Base-by-base conservation (phyloP, 495 filamentous ascomycete species). In the Aspergillus asperescens region DNA sequence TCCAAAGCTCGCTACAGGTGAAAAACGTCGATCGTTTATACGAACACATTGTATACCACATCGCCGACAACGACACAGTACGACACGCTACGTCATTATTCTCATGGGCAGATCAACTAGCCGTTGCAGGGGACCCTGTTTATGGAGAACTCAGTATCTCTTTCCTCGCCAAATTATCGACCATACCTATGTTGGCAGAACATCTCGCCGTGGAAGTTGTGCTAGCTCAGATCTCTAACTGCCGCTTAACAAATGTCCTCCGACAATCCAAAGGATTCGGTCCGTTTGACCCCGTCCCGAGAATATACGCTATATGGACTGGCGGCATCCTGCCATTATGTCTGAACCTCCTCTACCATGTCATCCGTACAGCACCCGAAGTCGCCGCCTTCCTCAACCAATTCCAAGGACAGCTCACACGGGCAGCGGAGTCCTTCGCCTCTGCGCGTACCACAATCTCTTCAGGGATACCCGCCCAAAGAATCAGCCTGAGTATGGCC, bases 71-170 rank as follows among this genome's bases (percentile, higher is more conserved):
- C 48, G 73, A 77, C 48, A 83, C 84, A 3, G 77, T 84, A n/a
- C 85, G 91, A 55, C 84, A 87, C 44, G 90, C 90, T 0, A 84
- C 85, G 13, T 88, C 87, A 10, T 77, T 99, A 43, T 96, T 94
- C 67, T 95, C 89, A 5, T 99, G 94, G 94, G 82, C 93, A 13
- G 89, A 97, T 66, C 82, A 84, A 55, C 77, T 80, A 12, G 71
- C 78, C 4, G 74, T 81, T 31, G 80, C 83, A 45, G 82, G 84
- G 24, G 92, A 98, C 57, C 94, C 93, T n/a, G 74, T 99, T 38
- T 96, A 96, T 70, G 94, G 89, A 55, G 90, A 96, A 59, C 73
- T 96, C 15, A 86, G 86, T 59, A 77, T 96, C 7, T 78, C 87
- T 15, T 92, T 96, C 66, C 82, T 99, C 15, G 81, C 95, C 44